Evolutionary conservation across 2,329 filamentous ascomycete species (phyloP).

Genomic region (Rachicladosporium sp.): DNA sequence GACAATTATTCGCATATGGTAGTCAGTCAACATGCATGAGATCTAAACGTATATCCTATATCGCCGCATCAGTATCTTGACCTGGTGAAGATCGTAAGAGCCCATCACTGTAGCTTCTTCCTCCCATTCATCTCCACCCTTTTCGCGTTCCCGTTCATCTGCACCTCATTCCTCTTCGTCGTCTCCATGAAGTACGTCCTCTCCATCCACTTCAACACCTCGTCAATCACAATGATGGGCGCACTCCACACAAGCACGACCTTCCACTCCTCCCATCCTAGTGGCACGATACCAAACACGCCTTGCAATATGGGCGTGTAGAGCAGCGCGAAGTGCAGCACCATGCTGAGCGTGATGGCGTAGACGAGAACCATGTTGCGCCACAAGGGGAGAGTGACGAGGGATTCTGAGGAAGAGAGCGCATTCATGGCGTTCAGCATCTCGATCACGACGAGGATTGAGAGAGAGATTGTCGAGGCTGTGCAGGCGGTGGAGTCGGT

Average conservation of each 20-base stretch:
- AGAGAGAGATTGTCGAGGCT: slow-evolving; percentile 85
- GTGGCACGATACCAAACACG: slow-evolving; percentile 80
- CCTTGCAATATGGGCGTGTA: slow-evolving; percentile 82
- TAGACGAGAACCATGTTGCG: slow-evolving; percentile 97
- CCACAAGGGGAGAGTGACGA: slow-evolving; percentile 91
- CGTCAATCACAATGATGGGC: slow-evolving; percentile 88
- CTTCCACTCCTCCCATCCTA: slow-evolving; percentile 81
- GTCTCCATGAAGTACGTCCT: slow-evolving; percentile 26
- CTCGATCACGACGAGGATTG: slow-evolving; percentile 87
- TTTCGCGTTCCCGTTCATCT: too few relatives aligned
- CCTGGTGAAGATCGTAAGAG: too few relatives aligned
- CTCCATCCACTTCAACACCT: slow-evolving; percentile 69
- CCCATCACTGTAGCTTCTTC: too few relatives aligned
- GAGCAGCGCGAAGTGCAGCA: slow-evolving; percentile 82
- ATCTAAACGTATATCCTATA: too few relatives aligned
- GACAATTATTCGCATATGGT: too few relatives aligned
- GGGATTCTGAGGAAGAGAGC: slow-evolving; percentile 84
- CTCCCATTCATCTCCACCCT: too few relatives aligned
- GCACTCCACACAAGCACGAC: slow-evolving; percentile 79
- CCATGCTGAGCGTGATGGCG: slow-evolving; percentile 86
- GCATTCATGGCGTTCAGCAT: slow-evolving; percentile 99
- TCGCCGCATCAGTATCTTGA: too few relatives aligned
- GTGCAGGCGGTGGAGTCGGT: slow-evolving; percentile 72
- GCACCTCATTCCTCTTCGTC: slow-evolving; percentile 6
- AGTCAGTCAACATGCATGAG: too few relatives aligned